Evolutionary conservation across 441 rosid species (phyloP).

Genomic region (Populus hybrid): DNA sequence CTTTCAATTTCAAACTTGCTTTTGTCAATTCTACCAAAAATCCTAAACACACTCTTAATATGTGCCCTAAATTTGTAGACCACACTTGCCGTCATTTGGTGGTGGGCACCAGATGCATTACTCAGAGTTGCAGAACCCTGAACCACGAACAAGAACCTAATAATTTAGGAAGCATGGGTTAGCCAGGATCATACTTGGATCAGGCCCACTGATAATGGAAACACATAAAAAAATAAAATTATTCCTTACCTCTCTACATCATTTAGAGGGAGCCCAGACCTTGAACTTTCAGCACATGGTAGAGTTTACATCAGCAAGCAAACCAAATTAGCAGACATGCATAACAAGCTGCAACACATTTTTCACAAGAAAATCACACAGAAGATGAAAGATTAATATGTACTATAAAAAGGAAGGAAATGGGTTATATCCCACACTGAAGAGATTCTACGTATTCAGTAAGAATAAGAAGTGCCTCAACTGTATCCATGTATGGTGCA

Average conservation of each 20-base stretch:
- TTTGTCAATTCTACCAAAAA: background rate
- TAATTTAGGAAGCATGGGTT: conserved; percentile 13
- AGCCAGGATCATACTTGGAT: conserved; percentile 1
- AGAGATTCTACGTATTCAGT: background rate
- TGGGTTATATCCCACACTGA: background rate
- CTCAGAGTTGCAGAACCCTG: conserved; percentile 58
- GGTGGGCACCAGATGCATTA: conserved; percentile 40
- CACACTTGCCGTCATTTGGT: conserved; percentile 50
- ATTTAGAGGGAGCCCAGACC: conserved; percentile 56
- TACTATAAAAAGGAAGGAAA: background rate
- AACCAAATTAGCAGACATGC: background rate
- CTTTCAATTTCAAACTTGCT: background rate
- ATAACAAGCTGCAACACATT: background rate
- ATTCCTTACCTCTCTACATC: conserved; percentile 63
- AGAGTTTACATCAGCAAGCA: conserved; percentile 25
- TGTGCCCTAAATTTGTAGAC: background rate
- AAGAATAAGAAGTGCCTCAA: background rate
- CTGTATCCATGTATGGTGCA: background rate
- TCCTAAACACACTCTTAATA: background rate
- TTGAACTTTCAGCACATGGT: conserved; percentile 57
- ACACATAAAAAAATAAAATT: conserved; percentile 9
- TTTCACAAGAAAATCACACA: conserved; percentile 6
- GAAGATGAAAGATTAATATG: background rate
- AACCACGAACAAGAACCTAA: conserved; percentile 73
- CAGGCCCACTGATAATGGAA: background rate